A percentile compares a stretch with the other conserved stretches of the same genome.
Evolutionary conservation across 2,329 filamentous ascomycete genomes (phyloP).

Genomic region (Beauveria rudraprayagi): DNA sequence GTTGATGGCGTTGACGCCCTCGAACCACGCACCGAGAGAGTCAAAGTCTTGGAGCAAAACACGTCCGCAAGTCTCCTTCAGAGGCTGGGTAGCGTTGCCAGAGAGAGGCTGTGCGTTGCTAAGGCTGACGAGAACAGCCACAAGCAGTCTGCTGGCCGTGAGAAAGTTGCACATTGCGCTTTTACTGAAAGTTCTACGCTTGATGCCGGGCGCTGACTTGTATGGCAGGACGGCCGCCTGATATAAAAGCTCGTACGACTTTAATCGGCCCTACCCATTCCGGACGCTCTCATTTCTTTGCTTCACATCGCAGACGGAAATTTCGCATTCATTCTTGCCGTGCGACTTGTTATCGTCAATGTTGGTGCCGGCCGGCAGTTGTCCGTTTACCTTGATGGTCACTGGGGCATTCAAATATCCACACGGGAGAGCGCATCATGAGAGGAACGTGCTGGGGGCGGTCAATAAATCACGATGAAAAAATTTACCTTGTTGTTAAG

Average conservation of each 20-base stretch:
- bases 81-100: background rate
- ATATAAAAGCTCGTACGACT: background rate
- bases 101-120: background rate
- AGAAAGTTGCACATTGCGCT: background rate
- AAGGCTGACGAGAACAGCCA: background rate
- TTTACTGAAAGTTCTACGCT: background rate
- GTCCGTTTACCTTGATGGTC: slow-evolving; percentile 1
- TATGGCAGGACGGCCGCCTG: background rate
- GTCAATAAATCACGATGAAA: background rate
- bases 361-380: slow-evolving; percentile 5
- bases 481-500: background rate
- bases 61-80: background rate
- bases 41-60: slow-evolving; percentile 19
- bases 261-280: background rate
- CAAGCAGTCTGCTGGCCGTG: background rate
- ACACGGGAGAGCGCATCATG: background rate
- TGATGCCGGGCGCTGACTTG: too few species aligned
- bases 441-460: background rate
- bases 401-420: background rate
- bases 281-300: background rate
- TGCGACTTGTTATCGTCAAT: background rate
- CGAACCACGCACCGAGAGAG: slow-evolving; percentile 31
- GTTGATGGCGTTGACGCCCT: slow-evolving; percentile 29
- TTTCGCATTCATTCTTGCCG: background rate
- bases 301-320: background rate